Evolutionary conservation across 495 filamentous ascomycete genomes (phyloP), one percentile per base, ranked within the genome.

Genomic region (Trypethelium eluteriae): DNA sequence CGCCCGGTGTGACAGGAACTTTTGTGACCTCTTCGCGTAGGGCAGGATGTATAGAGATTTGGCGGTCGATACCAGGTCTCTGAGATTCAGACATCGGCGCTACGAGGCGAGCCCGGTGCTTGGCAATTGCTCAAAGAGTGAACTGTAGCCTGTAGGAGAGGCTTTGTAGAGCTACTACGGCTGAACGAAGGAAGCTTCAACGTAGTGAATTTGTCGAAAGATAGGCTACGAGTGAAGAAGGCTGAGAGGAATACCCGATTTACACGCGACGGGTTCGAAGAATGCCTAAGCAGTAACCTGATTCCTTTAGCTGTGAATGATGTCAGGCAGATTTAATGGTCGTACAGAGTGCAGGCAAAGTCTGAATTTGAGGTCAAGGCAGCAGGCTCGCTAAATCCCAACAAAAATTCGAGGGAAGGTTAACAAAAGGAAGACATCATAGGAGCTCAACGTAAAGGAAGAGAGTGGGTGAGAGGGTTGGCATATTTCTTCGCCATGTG

Each of bases 1-100:
- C 39, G 57, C 73, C 73, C 47, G 74, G 74, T 12, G 74, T 77
- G 64, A 75, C 73, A 47, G 72, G 72, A 16, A 76, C 71, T 61
- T 68, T 65, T 56, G 71, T 74, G 66, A 75, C 67, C 32, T 72
- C 73, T 39, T 73, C 72, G 35, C 72, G 71, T 47, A 74, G 70
- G 39, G 71, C 73, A 36, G 68, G 72, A 63, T 76, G 35, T 69
- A 76, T 39, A 36, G 66, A 47, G 14, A 50, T 63, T 41, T 41
- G 62, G 11, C 62, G 53, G 53, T 59, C 53, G 32, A 59, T 32
- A 36, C 53, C 53, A 10, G 53, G 53, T 10, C 53, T 34, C 53
- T 59, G 53, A 36, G 18, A 36, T 3, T 36, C 32, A 34, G 53
- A 59, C 53, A 59, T 59, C 32, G 4, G 53, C 34, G 14, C 10